Evolutionary conservation across 495 filamentous ascomycete genomes (phyloP), one percentile per base, ranked within the genome.

Genomic region (Hypoxylon subgilvum): DNA sequence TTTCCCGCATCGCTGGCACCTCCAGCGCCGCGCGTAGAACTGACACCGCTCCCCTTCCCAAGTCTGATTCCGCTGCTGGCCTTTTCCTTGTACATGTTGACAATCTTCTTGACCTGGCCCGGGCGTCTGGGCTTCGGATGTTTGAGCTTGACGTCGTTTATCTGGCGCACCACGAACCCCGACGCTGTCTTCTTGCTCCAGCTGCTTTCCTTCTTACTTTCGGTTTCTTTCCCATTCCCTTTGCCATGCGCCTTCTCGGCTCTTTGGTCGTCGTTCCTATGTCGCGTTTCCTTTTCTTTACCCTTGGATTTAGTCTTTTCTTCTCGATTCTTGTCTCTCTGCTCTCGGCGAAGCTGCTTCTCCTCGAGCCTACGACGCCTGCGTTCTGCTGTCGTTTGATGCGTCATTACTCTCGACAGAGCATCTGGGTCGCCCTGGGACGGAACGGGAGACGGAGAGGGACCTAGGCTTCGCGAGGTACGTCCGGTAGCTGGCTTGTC

Each of bases 381-480:
- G 72, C 94, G 92, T 57, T 97, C 92, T 14, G 81, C 82, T 5
- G 84, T 82, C 4, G 86, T 89, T 28, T 97, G 78, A 67, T 95
- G 94, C 3, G 88, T 81, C 1, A 55, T 42, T 6, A 52, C 43
- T 17, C 38, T 67, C n/a, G 57, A 51, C 14, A 66, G 9, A 3
- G 61, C 38, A 3, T 56, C 49, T 2, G 46, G 38, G 12, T 52
- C 57, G 6, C 54, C 46, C n/a, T 21, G 52, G n/a, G 59, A 19
- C 0, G 51, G 22, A 5, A 21, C 23, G 8, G 28, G 34, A 14
- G 52, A 44, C 0, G 41, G 52, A 3, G 39, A 21, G 18, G 23
- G 14, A 16, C 13, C 10, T 16, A 23, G 2, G 9, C 5, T 1
- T 27, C 31, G 22, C n/a, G 46, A 18, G 6, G 1, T 4, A 2